Conservation (phyloP, 176 grass and related monocot species). For the Thalia dealbata region DNA sequence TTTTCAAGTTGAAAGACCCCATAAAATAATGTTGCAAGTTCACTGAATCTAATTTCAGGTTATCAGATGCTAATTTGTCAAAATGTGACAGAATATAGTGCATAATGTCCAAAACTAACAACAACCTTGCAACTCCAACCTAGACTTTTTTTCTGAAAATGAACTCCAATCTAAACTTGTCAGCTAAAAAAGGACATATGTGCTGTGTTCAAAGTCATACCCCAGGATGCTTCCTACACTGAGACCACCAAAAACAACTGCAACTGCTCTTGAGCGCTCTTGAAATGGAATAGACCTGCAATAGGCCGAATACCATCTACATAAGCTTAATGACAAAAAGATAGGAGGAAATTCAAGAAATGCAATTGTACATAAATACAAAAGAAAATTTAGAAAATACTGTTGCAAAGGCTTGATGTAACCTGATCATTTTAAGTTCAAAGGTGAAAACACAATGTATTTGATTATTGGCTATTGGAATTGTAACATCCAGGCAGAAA, state of each 20-base stretch:
- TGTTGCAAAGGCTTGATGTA: neutral
- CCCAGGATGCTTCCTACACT: constrained; percentile 88
- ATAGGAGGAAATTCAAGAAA: neutral
- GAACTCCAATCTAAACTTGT: neutral
- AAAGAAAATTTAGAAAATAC: neutral
- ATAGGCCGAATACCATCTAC: constrained; percentile 9
- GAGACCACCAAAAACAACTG: constrained; percentile 95
- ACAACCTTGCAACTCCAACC: neutral
- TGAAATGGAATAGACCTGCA: constrained; percentile 72
- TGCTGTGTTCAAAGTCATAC: constrained; percentile 32
- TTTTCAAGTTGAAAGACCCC: neutral
- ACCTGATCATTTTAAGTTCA: neutral
- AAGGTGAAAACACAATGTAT: neutral
- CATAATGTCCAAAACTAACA: neutral
- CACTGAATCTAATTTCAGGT: neutral
- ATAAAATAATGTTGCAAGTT: neutral
- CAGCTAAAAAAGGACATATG: neutral
- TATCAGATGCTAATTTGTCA: neutral
- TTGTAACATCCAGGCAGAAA: too few relatives aligned
- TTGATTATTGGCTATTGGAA: neutral
- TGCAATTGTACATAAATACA: neutral
- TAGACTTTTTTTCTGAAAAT: neutral
- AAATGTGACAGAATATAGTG: neutral
- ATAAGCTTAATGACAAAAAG: neutral
- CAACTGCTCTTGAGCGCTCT: constrained; percentile 93